phyloP scores from a whole-genome alignment of 2,329 filamentous ascomycete genomes.

The Coniochaeta prunicola region DNA sequence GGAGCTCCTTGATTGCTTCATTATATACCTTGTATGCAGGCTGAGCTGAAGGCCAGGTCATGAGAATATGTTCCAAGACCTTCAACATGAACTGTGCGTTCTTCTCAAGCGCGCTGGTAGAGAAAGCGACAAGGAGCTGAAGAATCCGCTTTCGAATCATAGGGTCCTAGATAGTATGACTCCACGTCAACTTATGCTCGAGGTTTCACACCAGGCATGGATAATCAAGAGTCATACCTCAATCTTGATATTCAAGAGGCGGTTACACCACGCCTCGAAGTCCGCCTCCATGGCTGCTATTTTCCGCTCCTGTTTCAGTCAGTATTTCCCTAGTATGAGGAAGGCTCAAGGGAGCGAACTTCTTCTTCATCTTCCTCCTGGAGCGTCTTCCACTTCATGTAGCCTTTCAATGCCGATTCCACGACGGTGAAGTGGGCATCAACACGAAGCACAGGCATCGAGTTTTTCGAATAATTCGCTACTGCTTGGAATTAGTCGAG shows the following conservation, averaged over 20 bases:
- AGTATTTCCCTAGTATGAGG: not conserved
- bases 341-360: constrained; percentile 16
- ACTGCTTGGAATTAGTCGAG: constrained; percentile 23
- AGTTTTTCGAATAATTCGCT: constrained; percentile 59
- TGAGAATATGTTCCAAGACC: constrained; percentile 83
- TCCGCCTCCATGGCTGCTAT: constrained; percentile 52
- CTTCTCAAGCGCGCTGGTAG: constrained; percentile 70
- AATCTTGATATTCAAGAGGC: constrained; percentile 62
- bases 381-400: constrained; percentile 61
- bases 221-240: constrained; percentile 34
- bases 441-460: constrained; percentile 66
- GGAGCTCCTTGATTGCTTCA: constrained; percentile 84
- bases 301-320: constrained; percentile 35
- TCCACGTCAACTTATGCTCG: constrained; percentile 10
- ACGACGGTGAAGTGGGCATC: constrained; percentile 89
- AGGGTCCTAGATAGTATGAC: constrained; percentile 51
- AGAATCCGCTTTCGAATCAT: constrained; percentile 75
- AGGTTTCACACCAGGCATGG: not conserved
- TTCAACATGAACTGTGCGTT: constrained; percentile 78
- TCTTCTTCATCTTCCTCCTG: not conserved
- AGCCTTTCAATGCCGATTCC: constrained; percentile 82
- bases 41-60: constrained; percentile 69
- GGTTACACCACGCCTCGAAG: constrained; percentile 66
- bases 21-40: constrained; percentile 68
- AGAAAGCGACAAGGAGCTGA: constrained; percentile 77